Evolutionary conservation across 805 yeast species (phyloP).

Genomic region (Maudiozyma bulderi): DNA sequence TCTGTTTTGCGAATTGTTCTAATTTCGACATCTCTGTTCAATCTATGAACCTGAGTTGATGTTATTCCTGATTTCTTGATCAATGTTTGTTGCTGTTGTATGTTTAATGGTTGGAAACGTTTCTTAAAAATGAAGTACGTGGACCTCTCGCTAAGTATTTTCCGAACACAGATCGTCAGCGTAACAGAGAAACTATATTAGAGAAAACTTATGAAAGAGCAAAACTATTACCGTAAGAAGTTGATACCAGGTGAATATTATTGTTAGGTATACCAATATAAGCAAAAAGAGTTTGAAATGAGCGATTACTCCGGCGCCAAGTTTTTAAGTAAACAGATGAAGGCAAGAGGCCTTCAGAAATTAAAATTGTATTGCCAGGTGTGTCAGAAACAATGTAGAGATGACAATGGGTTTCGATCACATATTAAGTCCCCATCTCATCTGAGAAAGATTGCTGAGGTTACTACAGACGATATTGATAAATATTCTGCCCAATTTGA

Average conservation of each 20-base stretch:
- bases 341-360: constrained; percentile 77
- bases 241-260: too few species aligned
- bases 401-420: constrained; percentile 89
- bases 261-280: too few species aligned
- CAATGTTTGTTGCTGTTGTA: not conserved
- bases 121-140: too few species aligned
- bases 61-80: not conserved
- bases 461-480: constrained; percentile 42
- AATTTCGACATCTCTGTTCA: constrained; percentile 32
- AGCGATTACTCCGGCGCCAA: constrained; percentile 59
- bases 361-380: constrained; percentile 83
- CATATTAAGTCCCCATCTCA: constrained; percentile 83
- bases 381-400: constrained; percentile 89
- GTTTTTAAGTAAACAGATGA: constrained; percentile 64
- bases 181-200: too few species aligned
- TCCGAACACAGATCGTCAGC: not conserved
- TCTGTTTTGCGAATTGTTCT: constrained; percentile 39
- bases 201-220: too few species aligned
- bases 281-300: not conserved
- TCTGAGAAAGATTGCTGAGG: constrained; percentile 42
- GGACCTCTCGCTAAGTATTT: too few species aligned
- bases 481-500: constrained; percentile 54
- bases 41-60: not conserved
- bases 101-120: too few species aligned
- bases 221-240: too few species aligned